Percentiles rank a stretch among this genome's conserved stretches.
These are phyloP conservation scores for Populus alba DNA, from an alignment of 345 rosid genomes.

Conservation along the genomic window DNA sequence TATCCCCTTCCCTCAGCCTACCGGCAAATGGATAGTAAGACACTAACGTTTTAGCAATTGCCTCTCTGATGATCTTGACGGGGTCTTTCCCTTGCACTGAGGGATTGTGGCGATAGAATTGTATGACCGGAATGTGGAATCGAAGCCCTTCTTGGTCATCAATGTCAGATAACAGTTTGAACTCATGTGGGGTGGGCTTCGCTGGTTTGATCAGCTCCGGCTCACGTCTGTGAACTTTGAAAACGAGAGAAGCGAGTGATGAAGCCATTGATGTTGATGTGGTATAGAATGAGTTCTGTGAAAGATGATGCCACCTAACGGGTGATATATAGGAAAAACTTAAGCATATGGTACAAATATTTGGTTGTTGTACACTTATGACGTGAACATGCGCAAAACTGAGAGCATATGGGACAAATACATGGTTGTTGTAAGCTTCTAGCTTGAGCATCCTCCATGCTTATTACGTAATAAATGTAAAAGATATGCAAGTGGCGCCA, in stretches of 20 bases:
- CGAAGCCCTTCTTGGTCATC: slow-evolving; percentile 24
- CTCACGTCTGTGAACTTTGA: slow-evolving; percentile 14
- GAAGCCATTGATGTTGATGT: not conserved
- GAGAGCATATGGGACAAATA: no score
- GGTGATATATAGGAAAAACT: no score
- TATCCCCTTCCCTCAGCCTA: slow-evolving; percentile 14
- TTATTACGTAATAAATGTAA: no score
- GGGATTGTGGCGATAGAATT: not conserved
- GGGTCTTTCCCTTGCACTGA: slow-evolving; percentile 15
- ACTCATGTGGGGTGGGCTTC: slow-evolving; percentile 21
- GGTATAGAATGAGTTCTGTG: not conserved
- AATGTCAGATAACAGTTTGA: slow-evolving; percentile 21
- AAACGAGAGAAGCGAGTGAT: slow-evolving; percentile 1
- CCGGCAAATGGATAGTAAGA: slow-evolving; percentile 24
- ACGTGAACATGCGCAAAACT: no score
- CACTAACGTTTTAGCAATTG: slow-evolving; percentile 13
- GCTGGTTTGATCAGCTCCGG: slow-evolving; percentile 5
- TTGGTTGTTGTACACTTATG: no score
- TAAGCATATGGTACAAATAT: no score
- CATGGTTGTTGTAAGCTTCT: no score
- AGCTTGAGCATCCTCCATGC: no score
- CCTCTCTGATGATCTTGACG: slow-evolving; percentile 1
- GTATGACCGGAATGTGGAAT: slow-evolving; percentile 8
- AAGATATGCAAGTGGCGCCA: no score
- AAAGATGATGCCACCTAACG: not conserved